Evolutionary conservation across 1,284 basidiomycete genomes (phyloP).

Genomic region (Microstroma glucosiphilum): DNA sequence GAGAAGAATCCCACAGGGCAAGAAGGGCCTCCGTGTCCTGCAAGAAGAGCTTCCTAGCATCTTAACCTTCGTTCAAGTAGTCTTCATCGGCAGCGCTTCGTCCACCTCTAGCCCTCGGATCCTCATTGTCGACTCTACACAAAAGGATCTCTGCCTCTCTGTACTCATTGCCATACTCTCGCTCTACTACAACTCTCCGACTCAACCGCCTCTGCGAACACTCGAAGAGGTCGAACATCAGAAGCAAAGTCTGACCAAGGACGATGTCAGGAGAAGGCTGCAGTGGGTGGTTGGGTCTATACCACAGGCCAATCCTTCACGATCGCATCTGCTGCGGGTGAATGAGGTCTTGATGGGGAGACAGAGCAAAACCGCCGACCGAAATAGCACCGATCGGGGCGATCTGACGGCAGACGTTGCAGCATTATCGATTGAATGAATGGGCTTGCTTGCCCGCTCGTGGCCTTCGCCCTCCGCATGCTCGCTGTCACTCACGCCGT

Average conservation of each 20-base stretch:
- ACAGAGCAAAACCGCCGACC: too few relatives aligned
- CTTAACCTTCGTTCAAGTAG: too few relatives aligned
- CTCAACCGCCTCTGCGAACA: slow-evolving; percentile 15
- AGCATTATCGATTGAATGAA: too few relatives aligned
- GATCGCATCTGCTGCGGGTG: slow-evolving; percentile 68
- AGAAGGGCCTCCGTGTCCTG: too few relatives aligned
- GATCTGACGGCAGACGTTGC: too few relatives aligned
- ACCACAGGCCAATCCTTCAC: slow-evolving; percentile 67
- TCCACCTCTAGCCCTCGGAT: neutral
- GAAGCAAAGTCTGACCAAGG: slow-evolving; percentile 53
- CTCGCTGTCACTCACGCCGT: too few relatives aligned
- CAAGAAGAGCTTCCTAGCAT: too few relatives aligned
- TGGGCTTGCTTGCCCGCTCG: too few relatives aligned
- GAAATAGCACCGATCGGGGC: too few relatives aligned
- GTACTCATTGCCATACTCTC: slow-evolving; percentile 24
- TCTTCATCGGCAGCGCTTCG: neutral
- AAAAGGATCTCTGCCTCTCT: slow-evolving; percentile 23
- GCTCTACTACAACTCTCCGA: slow-evolving; percentile 39
- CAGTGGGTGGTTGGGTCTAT: slow-evolving; percentile 72
- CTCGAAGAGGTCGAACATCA: slow-evolving; percentile 15
- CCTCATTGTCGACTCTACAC: slow-evolving; percentile 1
- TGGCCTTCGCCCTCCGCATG: too few relatives aligned
- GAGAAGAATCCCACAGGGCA: too few relatives aligned
- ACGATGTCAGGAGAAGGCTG: slow-evolving; percentile 61
- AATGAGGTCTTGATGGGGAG: slow-evolving; percentile 64